phyloP scores from a whole-genome alignment of 1,139 yeast species.

The Wickerhamiella pararugosa region DNA sequence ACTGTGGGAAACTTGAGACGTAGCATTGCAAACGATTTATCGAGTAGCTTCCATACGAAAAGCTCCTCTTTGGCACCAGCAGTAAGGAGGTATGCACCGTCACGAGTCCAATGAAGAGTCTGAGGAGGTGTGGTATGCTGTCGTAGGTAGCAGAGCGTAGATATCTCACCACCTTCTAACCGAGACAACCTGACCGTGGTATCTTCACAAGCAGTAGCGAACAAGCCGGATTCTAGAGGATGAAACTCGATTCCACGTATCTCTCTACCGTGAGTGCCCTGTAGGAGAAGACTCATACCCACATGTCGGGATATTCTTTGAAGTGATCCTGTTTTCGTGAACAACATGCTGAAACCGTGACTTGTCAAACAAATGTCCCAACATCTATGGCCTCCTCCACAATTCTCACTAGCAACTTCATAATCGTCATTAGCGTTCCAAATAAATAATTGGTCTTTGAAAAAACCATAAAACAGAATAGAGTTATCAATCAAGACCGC shows the following conservation, averaged over 20 bases:
- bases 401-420: slow-evolving; percentile 54
- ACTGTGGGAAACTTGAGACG: slow-evolving; percentile 19
- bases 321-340: slow-evolving; percentile 36
- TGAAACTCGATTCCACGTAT: slow-evolving; percentile 26
- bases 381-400: slow-evolving; percentile 85
- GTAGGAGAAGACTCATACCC: slow-evolving; percentile 10
- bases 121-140: slow-evolving; percentile 85
- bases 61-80: slow-evolving; percentile 90
- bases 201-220: slow-evolving; percentile 78
- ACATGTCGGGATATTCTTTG: slow-evolving; percentile 10
- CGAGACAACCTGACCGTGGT: slow-evolving; percentile 52
- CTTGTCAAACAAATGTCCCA: slow-evolving; percentile 31
- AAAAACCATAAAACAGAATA: slow-evolving; percentile 67
- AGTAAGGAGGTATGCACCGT: slow-evolving; percentile 38
- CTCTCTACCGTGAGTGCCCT: slow-evolving; percentile 87
- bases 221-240: slow-evolving; percentile 18
- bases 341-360: slow-evolving; percentile 28
- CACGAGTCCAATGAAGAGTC: slow-evolving; percentile 43
- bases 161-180: slow-evolving; percentile 20
- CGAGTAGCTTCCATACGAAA: slow-evolving; percentile 50
- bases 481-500: slow-evolving; percentile 30
- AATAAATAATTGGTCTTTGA: slow-evolving; percentile 59
- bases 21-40: slow-evolving; percentile 15
- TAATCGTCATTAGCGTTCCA: slow-evolving; percentile 72
- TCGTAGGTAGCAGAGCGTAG: slow-evolving; percentile 32